A percentile compares a stretch with the other conserved stretches of the same genome.
phyloP scores from a whole-genome alignment of 768 basidiomycete species.

The Mycena pura region DNA sequence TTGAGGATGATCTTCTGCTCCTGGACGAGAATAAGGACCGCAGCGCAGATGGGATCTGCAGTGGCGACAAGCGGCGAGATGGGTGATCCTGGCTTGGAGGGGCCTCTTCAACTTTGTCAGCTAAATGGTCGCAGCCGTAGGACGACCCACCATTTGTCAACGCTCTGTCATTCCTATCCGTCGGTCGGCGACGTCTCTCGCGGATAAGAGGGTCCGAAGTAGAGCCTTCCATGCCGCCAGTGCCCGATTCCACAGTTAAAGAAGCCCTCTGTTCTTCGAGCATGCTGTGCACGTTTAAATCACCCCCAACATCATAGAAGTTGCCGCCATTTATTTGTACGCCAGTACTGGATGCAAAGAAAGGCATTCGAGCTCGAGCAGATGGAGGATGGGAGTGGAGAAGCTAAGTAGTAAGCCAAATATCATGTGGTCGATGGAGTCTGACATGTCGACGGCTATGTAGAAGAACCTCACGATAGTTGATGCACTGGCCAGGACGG shows the following conservation, averaged over 20 bases:
- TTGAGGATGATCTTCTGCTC: background rate
- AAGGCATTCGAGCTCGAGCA: constrained; percentile 3
- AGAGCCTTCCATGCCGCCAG: constrained; percentile 3
- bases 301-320: background rate
- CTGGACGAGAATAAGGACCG: background rate
- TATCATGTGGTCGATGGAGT: too few species aligned
- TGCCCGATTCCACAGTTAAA: background rate
- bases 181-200: background rate
- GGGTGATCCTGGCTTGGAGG: background rate
- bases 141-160: background rate
- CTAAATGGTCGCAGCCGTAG: background rate
- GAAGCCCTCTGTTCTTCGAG: background rate
- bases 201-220: background rate
- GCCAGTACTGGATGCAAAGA: background rate
- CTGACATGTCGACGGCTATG: too few species aligned
- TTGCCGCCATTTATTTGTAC: background rate
- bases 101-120: background rate
- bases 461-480: too few species aligned
- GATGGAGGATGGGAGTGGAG: background rate
- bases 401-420: too few species aligned
- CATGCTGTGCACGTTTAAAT: background rate
- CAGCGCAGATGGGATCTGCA: constrained; percentile 2
- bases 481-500: too few species aligned
- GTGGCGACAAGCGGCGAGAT: background rate
- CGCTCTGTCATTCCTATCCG: background rate